These are phyloP conservation scores for Penicillium sp. DNA, from an alignment of 2,329 filamentous ascomycete genomes.

Conservation along the genomic window DNA sequence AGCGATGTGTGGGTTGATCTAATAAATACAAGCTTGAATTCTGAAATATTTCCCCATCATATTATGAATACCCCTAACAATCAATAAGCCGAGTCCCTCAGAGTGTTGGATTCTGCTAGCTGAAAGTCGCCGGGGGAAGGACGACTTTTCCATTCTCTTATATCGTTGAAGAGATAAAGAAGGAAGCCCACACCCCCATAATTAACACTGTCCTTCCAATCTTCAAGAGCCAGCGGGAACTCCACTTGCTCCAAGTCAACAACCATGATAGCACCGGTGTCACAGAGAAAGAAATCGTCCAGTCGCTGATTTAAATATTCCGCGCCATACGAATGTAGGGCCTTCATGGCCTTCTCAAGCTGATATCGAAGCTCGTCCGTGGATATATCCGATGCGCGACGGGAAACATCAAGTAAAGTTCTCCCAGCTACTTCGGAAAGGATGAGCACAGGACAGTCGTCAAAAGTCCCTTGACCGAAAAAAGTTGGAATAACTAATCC, in stretches of 20 bases:
- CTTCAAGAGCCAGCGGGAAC: conserved; percentile 2
- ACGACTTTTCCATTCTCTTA: neutral
- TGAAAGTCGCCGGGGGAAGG: no score
- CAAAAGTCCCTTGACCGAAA: conserved; percentile 4
- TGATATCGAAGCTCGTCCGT: neutral
- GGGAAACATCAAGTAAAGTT: conserved; percentile 2
- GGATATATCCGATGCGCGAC: neutral
- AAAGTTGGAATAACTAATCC: conserved; percentile 7
- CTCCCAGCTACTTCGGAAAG: conserved; percentile 1
- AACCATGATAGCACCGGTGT: conserved; percentile 7
- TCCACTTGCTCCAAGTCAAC: conserved; percentile 10
- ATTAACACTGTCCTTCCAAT: conserved; percentile 7
- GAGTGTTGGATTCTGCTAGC: no score
- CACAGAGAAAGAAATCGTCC: conserved; percentile 10
- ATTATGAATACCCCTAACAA: no score
- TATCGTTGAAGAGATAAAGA: conserved; percentile 9
- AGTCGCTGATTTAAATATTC: conserved; percentile 5
- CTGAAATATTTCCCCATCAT: no score
- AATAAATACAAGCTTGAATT: no score
- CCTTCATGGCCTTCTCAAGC: neutral
- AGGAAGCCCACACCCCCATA: conserved; percentile 8
- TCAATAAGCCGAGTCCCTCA: no score
- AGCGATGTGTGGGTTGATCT: no score
- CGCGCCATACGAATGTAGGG: neutral
- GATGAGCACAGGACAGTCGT: conserved; percentile 2